Base-by-base conservation (phyloP, 345 rosid genomes). In the Trapa incisa region DNA sequence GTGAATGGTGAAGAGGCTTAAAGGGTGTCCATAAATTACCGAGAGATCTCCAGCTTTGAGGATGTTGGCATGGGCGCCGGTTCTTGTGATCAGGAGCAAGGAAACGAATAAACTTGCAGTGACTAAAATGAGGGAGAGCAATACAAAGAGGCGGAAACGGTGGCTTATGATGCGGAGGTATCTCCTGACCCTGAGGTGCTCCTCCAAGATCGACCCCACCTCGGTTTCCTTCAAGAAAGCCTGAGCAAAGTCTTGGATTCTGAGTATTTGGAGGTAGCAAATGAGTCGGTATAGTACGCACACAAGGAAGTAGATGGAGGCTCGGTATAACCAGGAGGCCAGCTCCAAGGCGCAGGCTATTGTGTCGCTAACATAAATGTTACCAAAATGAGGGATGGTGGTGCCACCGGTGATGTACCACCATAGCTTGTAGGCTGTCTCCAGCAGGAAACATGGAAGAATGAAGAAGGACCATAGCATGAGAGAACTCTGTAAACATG, bases 361-460 rank as follows among this genome's bases (percentile, higher is more conserved):
- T 56, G 79, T 73, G 71, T 85, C 75, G 64, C 96, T 89, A 8
- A 76, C 70, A 56, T 78, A 69, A 5, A 69, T 70, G 76, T 86
- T 87, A n/a, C 74, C 70, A 8, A 78, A 54, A 74, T 85, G 87
- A 52, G 96, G 96, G 65, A 92, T 85, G 68, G 82, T 36, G 56
- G 78, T 8, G 3, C 70, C 77, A 68, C 96, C 98, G 1, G 91
- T 75, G 67, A 78, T 77, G 72, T 85, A 92, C 96, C 98, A 92
- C 98, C 98, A 92, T 53, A 89, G 83, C 77, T 85, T 86, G 78
- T 92, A 92, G 32, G 77, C 85, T n/a, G 76, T 75, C 82, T 92
- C 95, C 0, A 76, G 72, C 10, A 80, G 81, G 2, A 92, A 84
- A 78, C 89, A 87, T 36, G 96, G 98, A 54, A 89, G 76, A 45